phyloP scores from a whole-genome alignment of 352 stramenopile species.

The Phytophthora uliginosa region DNA sequence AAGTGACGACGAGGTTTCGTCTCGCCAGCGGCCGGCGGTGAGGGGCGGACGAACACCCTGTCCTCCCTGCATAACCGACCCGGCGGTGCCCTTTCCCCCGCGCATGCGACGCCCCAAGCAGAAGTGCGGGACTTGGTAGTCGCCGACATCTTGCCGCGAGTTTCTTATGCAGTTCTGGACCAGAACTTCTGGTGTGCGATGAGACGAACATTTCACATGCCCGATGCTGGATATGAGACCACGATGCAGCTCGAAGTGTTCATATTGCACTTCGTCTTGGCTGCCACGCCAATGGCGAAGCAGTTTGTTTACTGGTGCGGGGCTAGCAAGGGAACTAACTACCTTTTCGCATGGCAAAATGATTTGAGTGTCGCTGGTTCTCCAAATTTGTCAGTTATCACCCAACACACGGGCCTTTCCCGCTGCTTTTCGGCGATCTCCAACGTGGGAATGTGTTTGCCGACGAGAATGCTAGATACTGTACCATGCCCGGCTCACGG shows the following conservation, averaged over 20 bases:
- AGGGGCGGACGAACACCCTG: conserved; percentile 26
- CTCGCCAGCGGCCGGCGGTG: conserved; percentile 29
- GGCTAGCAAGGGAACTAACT: background rate
- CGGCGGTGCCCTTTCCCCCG: conserved; percentile 20
- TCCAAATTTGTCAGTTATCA: conserved; percentile 33
- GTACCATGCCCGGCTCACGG: conserved; percentile 13
- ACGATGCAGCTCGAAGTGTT: background rate
- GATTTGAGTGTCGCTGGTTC: conserved; percentile 25
- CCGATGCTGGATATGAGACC: background rate
- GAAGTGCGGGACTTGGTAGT: conserved; percentile 17
- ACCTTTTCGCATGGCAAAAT: conserved; percentile 25
- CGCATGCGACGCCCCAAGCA: conserved; percentile 34
- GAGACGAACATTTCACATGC: background rate
- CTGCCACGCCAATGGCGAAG: background rate
- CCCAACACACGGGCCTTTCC: conserved; percentile 5
- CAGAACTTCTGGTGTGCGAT: background rate
- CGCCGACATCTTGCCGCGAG: conserved; percentile 11
- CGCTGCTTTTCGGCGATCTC: conserved; percentile 8
- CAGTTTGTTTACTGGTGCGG: conserved; percentile 14
- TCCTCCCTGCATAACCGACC: conserved; percentile 19
- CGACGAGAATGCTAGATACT: background rate
- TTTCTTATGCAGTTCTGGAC: background rate
- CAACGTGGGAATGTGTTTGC: conserved; percentile 9
- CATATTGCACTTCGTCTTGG: background rate
- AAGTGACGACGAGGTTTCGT: conserved; percentile 39